Conservation (phyloP, 2,329 filamentous ascomycete species). For the Aspergillus melleus region DNA sequence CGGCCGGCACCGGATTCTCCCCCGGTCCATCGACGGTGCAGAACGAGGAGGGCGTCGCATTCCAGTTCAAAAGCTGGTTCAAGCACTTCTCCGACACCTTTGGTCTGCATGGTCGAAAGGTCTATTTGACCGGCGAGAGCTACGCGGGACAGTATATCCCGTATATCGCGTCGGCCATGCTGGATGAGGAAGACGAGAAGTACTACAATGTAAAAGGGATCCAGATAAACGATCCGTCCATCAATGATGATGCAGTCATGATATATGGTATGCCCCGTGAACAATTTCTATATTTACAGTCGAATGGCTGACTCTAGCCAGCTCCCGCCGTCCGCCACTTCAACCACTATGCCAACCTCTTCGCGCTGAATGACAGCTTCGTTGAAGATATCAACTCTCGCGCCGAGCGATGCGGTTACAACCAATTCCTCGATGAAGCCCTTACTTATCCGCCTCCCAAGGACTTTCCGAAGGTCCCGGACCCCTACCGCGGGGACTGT, state of each 20-base stretch:
- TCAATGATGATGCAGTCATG: slow-evolving; percentile 55
- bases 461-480: slow-evolving; percentile 56
- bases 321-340: slow-evolving; percentile 44
- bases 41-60: slow-evolving; percentile 66
- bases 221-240: slow-evolving; percentile 70
- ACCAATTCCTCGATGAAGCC: slow-evolving; percentile 43
- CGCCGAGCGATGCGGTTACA: slow-evolving; percentile 47
- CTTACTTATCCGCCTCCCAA: slow-evolving; percentile 68
- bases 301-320: slow-evolving; percentile 8
- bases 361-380: slow-evolving; percentile 45
- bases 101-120: slow-evolving; percentile 63
- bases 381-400: slow-evolving; percentile 38
- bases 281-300: background rate
- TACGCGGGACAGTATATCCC: slow-evolving; percentile 70
- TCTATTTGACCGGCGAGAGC: slow-evolving; percentile 73
- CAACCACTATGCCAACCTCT: slow-evolving; percentile 41
- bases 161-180: slow-evolving; percentile 71
- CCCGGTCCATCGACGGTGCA: slow-evolving; percentile 64
- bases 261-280: slow-evolving; percentile 41
- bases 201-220: slow-evolving; percentile 70
- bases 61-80: slow-evolving; percentile 76
- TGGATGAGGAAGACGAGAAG: slow-evolving; percentile 64
- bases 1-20: slow-evolving; percentile 66
- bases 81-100: slow-evolving; percentile 73
- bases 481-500: slow-evolving; percentile 51